Evolutionary conservation across 306 rosid genomes (phyloP).

Genomic region (Casuarina glauca): DNA sequence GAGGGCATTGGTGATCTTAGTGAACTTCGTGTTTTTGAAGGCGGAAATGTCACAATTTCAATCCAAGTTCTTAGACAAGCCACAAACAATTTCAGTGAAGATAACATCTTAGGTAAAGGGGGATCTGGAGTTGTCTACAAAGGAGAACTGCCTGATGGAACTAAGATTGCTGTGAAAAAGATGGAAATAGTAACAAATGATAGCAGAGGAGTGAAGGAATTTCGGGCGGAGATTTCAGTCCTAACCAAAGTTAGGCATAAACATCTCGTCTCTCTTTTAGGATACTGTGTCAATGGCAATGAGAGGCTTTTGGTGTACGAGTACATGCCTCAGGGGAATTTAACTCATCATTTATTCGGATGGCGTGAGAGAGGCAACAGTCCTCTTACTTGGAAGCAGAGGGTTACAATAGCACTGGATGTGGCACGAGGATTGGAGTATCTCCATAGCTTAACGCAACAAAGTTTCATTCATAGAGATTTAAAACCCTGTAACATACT

Average conservation of each 20-base stretch:
- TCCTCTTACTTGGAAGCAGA: constrained; percentile 83
- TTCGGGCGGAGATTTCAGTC: constrained; percentile 83
- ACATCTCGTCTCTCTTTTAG: constrained; percentile 85
- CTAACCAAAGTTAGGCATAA: constrained; percentile 85
- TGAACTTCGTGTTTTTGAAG: constrained; percentile 57
- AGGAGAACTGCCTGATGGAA: constrained; percentile 83
- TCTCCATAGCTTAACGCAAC: constrained; percentile 86
- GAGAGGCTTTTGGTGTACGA: constrained; percentile 90
- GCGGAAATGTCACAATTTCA: constrained; percentile 70
- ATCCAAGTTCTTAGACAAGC: constrained; percentile 72
- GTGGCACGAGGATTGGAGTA: constrained; percentile 91
- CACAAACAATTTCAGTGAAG: constrained; percentile 69
- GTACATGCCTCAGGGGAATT: constrained; percentile 86
- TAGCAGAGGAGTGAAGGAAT: constrained; percentile 78
- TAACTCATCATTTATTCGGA: constrained; percentile 77
- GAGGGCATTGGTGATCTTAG: constrained; percentile 64
- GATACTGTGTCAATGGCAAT: constrained; percentile 77
- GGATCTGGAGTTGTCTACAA: constrained; percentile 91
- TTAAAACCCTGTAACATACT: constrained; percentile 89
- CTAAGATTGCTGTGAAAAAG: constrained; percentile 86
- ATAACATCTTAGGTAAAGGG: constrained; percentile 78
- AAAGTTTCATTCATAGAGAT: constrained; percentile 89
- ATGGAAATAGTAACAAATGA: constrained; percentile 74
- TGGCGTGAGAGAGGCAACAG: constrained; percentile 52
- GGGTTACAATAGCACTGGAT: constrained; percentile 79